phyloP scores from a whole-genome alignment of 2,329 filamentous ascomycete genomes.

The Ophiostoma quercus region DNA sequence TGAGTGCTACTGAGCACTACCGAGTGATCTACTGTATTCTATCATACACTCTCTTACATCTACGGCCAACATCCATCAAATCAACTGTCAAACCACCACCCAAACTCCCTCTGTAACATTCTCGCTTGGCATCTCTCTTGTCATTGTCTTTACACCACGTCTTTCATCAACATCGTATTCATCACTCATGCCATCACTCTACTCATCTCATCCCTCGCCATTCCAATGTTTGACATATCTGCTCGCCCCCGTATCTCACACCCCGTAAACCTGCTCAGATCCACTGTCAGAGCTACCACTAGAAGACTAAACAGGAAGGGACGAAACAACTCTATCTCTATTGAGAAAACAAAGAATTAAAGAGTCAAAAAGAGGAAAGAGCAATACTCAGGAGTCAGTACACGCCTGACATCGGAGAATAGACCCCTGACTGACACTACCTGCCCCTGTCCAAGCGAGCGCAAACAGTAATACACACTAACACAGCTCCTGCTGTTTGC shows the following conservation, averaged over 20 bases:
- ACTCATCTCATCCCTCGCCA: background rate
- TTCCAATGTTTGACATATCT: background rate
- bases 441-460: background rate
- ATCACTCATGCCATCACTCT: background rate
- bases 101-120: too few relatives aligned
- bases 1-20: too few relatives aligned
- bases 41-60: too few relatives aligned
- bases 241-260: background rate
- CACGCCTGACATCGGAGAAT: conserved; percentile 7
- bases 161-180: too few relatives aligned
- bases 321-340: background rate
- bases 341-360: background rate
- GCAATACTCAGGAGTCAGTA: too few relatives aligned
- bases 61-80: too few relatives aligned
- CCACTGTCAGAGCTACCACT: background rate
- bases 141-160: too few relatives aligned
- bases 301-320: background rate
- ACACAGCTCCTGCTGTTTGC: background rate
- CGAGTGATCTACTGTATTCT: too few relatives aligned
- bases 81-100: too few relatives aligned
- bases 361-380: background rate
- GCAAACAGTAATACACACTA: background rate
- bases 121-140: too few relatives aligned
- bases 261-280: conserved; percentile 5
- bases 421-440: conserved; percentile 1